Evolutionary conservation across 2,329 filamentous ascomycete genomes (phyloP).

Genomic region (Aspergillus sp.): DNA sequence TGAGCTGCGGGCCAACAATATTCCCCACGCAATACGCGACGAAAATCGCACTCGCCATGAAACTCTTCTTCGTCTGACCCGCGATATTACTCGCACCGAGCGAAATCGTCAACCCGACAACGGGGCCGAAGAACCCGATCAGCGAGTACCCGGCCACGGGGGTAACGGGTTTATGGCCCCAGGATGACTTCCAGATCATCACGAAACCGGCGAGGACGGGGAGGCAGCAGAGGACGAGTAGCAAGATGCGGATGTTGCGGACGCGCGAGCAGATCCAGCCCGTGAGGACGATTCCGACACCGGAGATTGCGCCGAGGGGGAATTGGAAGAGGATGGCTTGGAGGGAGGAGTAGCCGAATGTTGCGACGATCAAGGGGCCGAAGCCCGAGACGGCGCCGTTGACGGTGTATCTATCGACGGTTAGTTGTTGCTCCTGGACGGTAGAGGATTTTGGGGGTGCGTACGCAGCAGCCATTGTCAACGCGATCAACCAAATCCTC

Average conservation of each 20-base stretch:
- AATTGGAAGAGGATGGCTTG: constrained; percentile 75
- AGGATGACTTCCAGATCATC: constrained; percentile 71
- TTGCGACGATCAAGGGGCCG: constrained; percentile 72
- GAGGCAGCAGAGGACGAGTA: constrained; percentile 69
- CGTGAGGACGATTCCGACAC: constrained; percentile 67
- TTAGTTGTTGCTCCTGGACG: background rate
- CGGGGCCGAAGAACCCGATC: constrained; percentile 73
- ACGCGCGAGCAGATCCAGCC: constrained; percentile 67
- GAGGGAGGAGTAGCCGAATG: constrained; percentile 68
- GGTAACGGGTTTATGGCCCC: constrained; percentile 67
- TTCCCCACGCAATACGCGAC: constrained; percentile 77
- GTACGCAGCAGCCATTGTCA: constrained; percentile 70
- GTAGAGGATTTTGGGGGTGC: constrained; percentile 16
- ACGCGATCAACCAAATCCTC: constrained; percentile 61
- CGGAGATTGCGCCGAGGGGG: constrained; percentile 71
- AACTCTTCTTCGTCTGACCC: constrained; percentile 77
- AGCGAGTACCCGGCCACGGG: constrained; percentile 74
- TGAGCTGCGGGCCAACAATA: constrained; percentile 74
- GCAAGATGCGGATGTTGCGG: constrained; percentile 66
- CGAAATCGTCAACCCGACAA: constrained; percentile 66
- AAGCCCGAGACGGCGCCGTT: constrained; percentile 74
- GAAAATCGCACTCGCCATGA: constrained; percentile 74
- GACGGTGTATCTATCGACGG: constrained; percentile 61
- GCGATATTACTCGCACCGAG: constrained; percentile 71
- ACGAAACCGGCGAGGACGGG: constrained; percentile 75